Base-by-base conservation (phyloP, 2,329 filamentous ascomycete species). In the Trichoderma atrobrunneum region DNA sequence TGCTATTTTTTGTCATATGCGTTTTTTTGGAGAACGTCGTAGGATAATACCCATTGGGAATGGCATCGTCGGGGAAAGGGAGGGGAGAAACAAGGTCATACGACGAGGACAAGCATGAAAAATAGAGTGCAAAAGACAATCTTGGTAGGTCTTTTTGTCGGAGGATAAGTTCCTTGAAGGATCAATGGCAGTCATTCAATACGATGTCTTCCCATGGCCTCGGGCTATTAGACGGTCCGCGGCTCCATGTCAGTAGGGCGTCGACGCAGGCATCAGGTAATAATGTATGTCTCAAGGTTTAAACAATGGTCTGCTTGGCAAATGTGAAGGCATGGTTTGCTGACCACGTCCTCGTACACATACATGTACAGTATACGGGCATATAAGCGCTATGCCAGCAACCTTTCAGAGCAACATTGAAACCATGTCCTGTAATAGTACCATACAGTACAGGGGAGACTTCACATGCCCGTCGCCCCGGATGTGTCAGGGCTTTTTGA, bases 161-260 rank as follows among this genome's bases (percentile, higher is more conserved):
- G 66, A 70, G 66, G 57, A 70, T 62, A 51, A 60, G 57, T 70
- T 70, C 66, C 66, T 62, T 10, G 34, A 39, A 54, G 39, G 57
- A 36, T 60, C 6, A 59, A 61, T 61, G 28, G 66, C 57, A 36
- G 21, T 70, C 48, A 10, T 43, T 21, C n/a, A 36, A 21, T 39
- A 26, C 39, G 21, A 54, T 26, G 34, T 54, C 16, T 7, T 16
- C 16, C 65, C 54, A 60, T 69, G 66, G 39, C 16, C n/a, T 54
- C 66, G 66, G 66, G 66, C 57, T 62, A 54, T 51, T 54, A 62
- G 43, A 48, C 66, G 16, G 39, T 28, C 57, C 66, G 66, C 39
- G 34, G 51, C 57, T 70, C 32, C 39, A 62, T 70, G 57, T 62
- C 43, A 62, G 66, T 62, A 70, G 66, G 66, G 56, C 66, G 66